These are phyloP conservation scores for Patellifolia procumbens DNA, from an alignment of 179 eudicot genomes.

Conservation along the genomic window DNA sequence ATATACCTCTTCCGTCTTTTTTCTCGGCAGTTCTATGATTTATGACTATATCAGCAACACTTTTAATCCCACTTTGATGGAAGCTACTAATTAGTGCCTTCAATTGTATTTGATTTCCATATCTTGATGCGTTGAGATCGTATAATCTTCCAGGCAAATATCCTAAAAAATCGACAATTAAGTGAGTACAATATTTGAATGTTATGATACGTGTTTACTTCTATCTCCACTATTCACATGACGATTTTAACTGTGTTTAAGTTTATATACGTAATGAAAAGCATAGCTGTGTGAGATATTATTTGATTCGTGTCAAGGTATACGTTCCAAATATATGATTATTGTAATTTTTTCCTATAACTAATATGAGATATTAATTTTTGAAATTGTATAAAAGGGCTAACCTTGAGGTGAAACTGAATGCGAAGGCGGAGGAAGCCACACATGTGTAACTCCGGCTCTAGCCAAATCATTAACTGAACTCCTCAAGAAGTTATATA, in stretches of 20 bases:
- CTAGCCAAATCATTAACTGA: slow-evolving; percentile 46
- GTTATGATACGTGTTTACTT: too few relatives aligned
- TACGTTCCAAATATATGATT: too few relatives aligned
- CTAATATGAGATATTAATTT: not conserved
- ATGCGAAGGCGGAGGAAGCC: slow-evolving; percentile 82
- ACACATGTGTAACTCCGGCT: slow-evolving; percentile 76
- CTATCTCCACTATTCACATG: too few relatives aligned
- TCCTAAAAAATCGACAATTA: slow-evolving; percentile 32
- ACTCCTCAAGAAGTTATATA: slow-evolving; percentile 51
- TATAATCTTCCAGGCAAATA: slow-evolving; percentile 75
- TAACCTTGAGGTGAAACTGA: slow-evolving; percentile 63
- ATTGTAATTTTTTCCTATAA: too few relatives aligned
- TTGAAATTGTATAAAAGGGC: not conserved
- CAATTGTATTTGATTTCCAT: slow-evolving; percentile 47
- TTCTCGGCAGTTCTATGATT: slow-evolving; percentile 50
- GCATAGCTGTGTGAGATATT: too few relatives aligned
- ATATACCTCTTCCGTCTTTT: slow-evolving; percentile 41
- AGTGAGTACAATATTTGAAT: too few relatives aligned
- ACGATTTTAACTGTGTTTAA: too few relatives aligned
- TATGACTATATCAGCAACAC: slow-evolving; percentile 70
- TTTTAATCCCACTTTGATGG: slow-evolving; percentile 51
- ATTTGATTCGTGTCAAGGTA: too few relatives aligned
- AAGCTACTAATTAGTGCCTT: slow-evolving; percentile 44
- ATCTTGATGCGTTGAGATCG: slow-evolving; percentile 63
- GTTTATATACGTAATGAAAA: too few relatives aligned